A percentile compares a stretch with the other conserved stretches of the same genome.
Evolutionary conservation across 192 early-diverging fungal species (phyloP).

Genomic region (Chytriomyces confervae): DNA sequence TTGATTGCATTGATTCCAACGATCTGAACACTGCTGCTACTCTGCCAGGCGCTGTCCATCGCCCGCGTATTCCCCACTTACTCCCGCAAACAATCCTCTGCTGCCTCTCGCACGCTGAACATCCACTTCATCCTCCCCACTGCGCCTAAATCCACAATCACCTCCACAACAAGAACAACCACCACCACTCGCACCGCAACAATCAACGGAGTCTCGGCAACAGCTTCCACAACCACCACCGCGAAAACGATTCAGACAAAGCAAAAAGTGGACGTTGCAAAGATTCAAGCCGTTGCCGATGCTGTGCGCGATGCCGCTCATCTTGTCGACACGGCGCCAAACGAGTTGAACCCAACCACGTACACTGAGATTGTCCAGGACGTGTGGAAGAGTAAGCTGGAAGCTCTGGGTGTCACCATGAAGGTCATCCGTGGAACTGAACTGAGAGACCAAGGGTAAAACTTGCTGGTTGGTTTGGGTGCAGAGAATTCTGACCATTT

Average conservation of each 20-base stretch:
- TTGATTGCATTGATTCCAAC: neutral
- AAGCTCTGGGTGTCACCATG: slow-evolving; percentile 38
- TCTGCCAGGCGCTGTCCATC: slow-evolving; percentile 27
- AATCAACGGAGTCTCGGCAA: slow-evolving; percentile 22
- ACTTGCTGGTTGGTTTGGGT: neutral
- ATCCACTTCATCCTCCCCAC: slow-evolving; percentile 21
- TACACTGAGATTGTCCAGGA: slow-evolving; percentile 44
- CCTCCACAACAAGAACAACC: slow-evolving; percentile 16
- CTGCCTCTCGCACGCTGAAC: slow-evolving; percentile 31
- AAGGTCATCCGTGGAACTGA: slow-evolving; percentile 53
- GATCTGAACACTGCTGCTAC: slow-evolving; percentile 8
- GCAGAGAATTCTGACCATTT: neutral
- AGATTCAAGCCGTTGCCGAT: slow-evolving; percentile 30
- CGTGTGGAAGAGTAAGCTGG: slow-evolving; percentile 31
- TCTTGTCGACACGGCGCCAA: slow-evolving; percentile 51
- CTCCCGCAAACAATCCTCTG: slow-evolving; percentile 32
- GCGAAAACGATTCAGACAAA: slow-evolving; percentile 5
- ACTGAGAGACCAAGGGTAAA: slow-evolving; percentile 45
- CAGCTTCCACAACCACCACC: slow-evolving; percentile 20
- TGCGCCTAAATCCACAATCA: slow-evolving; percentile 13
- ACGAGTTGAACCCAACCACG: slow-evolving; percentile 47
- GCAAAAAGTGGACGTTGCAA: slow-evolving; percentile 1
- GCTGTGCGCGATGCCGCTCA: slow-evolving; percentile 38
- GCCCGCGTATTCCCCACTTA: slow-evolving; percentile 43
- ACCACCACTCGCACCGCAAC: slow-evolving; percentile 24